phyloP scores from a whole-genome alignment of 2,329 filamentous ascomycete species.

The Nothophoma quercina region DNA sequence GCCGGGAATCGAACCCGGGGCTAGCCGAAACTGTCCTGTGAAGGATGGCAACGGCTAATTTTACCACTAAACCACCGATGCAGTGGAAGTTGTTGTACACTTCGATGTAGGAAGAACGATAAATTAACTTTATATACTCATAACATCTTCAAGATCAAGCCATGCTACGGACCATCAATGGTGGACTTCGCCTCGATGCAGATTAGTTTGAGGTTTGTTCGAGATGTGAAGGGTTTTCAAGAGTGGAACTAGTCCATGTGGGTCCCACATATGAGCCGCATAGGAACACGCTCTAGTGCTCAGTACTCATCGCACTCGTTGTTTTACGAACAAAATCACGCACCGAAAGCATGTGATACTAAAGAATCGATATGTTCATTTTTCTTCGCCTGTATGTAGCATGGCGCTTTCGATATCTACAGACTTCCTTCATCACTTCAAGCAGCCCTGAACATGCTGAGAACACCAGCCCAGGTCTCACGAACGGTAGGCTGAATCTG shows the following conservation, averaged over 20 bases:
- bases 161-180: no score
- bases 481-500: conserved; percentile 58
- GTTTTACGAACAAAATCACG: no score
- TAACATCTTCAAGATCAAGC: no score
- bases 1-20: conserved; percentile 7
- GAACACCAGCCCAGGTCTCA: conserved; percentile 56
- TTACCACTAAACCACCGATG: conserved; percentile 13
- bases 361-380: no score
- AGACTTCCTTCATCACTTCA: neutral
- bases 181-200: neutral
- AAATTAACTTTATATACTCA: no score
- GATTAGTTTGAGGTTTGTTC: neutral
- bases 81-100: neutral
- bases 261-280: neutral
- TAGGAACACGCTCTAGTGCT: no score
- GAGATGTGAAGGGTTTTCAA: neutral
- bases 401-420: neutral
- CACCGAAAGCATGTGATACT: no score
- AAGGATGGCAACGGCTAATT: conserved; percentile 13
- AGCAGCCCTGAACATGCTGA: conserved; percentile 39
- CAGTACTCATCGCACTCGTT: no score
- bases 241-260: neutral
- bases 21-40: conserved; percentile 6
- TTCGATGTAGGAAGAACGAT: no score
- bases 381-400: no score